Conservation (phyloP, 2,329 filamentous ascomycete genomes). For the Xylaria sp. region DNA sequence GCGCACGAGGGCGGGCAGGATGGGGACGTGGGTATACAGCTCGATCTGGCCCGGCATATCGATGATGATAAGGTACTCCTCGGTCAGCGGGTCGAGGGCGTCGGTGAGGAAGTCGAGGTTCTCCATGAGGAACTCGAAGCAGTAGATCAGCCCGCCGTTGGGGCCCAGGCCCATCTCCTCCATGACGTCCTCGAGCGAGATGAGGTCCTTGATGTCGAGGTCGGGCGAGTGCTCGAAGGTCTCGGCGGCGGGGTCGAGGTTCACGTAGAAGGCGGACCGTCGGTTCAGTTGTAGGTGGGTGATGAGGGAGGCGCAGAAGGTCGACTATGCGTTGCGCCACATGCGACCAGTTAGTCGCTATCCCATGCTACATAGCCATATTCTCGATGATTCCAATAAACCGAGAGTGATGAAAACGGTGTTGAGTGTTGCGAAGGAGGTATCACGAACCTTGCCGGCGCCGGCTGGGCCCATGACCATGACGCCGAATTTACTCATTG, state of each 20-base stretch:
- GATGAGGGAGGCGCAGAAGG: conserved; percentile 92
- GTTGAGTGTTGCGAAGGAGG: not conserved
- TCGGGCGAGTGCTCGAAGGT: conserved; percentile 84
- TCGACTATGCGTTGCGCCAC: conserved; percentile 64
- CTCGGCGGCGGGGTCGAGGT: conserved; percentile 96
- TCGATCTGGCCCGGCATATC: conserved; percentile 99
- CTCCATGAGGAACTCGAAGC: conserved; percentile 76
- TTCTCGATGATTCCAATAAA: not conserved
- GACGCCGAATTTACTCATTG: conserved; percentile 92
- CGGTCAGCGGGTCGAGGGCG: conserved; percentile 77
- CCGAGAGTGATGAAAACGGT: not conserved
- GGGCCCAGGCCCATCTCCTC: conserved; percentile 73
- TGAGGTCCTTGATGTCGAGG: conserved; percentile 86
- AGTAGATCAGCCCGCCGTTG: conserved; percentile 74
- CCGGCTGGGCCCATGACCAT: conserved; percentile 97
- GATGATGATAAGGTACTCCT: conserved; percentile 96
- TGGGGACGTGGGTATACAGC: conserved; percentile 94
- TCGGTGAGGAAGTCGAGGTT: conserved; percentile 76
- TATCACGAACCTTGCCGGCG: conserved; percentile 76
- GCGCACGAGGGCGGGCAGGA: conserved; percentile 82
- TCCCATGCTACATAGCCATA: not conserved
- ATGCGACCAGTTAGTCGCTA: not conserved
- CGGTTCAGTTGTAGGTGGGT: conserved; percentile 89
- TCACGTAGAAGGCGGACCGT: conserved; percentile 96
- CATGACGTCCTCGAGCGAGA: conserved; percentile 87